Percentiles rank a stretch among this genome's conserved stretches.
Evolutionary conservation across 176 grass and related monocot species (phyloP).

Genomic region (Puya raimondii): DNA sequence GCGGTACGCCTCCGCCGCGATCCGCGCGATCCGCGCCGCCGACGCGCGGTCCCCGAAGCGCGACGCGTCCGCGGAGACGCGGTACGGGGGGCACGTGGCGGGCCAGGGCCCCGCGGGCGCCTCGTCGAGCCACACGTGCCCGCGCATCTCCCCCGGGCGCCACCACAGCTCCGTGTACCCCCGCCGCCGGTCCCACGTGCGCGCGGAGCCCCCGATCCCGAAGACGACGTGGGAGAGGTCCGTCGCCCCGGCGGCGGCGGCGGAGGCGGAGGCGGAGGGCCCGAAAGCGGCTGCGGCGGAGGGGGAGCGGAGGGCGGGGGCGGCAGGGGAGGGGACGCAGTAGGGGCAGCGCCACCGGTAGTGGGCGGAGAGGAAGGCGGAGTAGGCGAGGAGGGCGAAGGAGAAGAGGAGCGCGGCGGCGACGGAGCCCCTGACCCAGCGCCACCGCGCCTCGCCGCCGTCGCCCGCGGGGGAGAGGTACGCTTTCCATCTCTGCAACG

Average conservation of each 20-base stretch:
- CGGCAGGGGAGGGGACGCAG: not conserved
- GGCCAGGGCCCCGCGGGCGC: constrained; percentile 40
- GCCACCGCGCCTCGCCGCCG: constrained; percentile 23
- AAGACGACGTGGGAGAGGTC: constrained; percentile 70
- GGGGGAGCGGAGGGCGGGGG: not conserved
- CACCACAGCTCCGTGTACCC: constrained; percentile 84
- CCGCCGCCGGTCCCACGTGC: constrained; percentile 49
- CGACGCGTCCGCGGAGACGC: constrained; percentile 58
- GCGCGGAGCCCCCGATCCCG: constrained; percentile 62
- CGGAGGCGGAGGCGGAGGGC: not conserved
- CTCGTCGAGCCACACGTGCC: constrained; percentile 88
- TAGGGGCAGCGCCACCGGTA: constrained; percentile 32
- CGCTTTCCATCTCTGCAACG: constrained; percentile 38
- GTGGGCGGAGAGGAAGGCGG: constrained; percentile 31
- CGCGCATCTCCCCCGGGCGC: constrained; percentile 43
- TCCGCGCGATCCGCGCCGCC: constrained; percentile 68
- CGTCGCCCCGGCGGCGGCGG: constrained; percentile 20
- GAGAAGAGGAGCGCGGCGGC: constrained; percentile 41
- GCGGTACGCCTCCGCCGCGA: constrained; percentile 60
- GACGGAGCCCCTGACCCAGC: constrained; percentile 38
- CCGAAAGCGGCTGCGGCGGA: constrained; percentile 6
- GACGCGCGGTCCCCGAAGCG: constrained; percentile 59
- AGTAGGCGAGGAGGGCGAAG: constrained; percentile 48
- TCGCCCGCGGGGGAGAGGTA: constrained; percentile 6
- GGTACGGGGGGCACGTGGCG: constrained; percentile 54